Base-by-base conservation (phyloP, 2,329 filamentous ascomycete species). In the Aaosphaeria arxii region DNA sequence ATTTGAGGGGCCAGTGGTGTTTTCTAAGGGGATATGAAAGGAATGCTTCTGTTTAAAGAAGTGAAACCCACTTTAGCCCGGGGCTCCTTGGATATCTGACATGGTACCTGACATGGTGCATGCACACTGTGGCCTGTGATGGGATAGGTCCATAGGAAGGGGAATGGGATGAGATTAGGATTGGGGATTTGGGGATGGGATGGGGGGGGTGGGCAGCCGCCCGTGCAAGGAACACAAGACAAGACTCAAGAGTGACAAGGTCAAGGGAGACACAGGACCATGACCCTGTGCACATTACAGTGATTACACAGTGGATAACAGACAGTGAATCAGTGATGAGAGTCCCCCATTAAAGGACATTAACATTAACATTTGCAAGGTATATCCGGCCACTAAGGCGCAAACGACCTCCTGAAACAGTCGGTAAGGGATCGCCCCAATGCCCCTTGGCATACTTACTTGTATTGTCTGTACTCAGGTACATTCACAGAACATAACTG, bases 41-140 rank as follows among this genome's bases (percentile, higher is more conserved):
- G 64, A 65, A 67, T 67, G 63, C 59, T 63, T 33, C 58, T 59
- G 58, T 59, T 64, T 59, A 58, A 61, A 56, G 57, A 62, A 45
- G 55, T 67, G 66, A 67, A 69, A 69, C 66, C 55, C 46, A 48
- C 55, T 59, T 57, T 58, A 55, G 56, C 52, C 52, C 51, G 13
- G 9, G 9, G 49, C 45, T 50, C 17, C 17, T 24, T 24, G 17
- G 17, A 24, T 24, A 24, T 24, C 17, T 24, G 51, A 53, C 50
- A 43, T 47, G 57, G 55, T 49, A 49, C 45, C 49, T 45, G 40
- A 54, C 52, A 52, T 56, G 59, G 57, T 60, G 53, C 60, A 47
- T 50, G 51, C 44, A 45, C n/a, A n/a, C n/a, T n/a, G 33, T 36
- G 33, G 33, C 33, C 33, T n/a, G 33, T 36, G 33, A 9, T 9